These are phyloP conservation scores for Saccharomycopsis synnaedendra DNA, from an alignment of 805 yeast genomes.

Conservation along the genomic window DNA sequence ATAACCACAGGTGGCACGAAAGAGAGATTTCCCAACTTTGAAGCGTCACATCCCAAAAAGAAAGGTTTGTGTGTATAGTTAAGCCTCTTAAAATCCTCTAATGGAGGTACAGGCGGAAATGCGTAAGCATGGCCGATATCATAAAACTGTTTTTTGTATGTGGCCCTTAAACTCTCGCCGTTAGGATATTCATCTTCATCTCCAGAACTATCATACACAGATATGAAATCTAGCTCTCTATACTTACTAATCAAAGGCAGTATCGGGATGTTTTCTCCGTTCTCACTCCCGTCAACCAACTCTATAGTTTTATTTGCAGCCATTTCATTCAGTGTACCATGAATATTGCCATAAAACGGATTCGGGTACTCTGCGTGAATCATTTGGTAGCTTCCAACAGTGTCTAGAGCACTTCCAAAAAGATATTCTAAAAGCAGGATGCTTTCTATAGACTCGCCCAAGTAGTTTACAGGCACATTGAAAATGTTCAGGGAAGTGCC, in stretches of 20 bases:
- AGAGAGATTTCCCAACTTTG: constrained; percentile 31
- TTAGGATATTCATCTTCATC: constrained; percentile 36
- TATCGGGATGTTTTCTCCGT: constrained; percentile 43
- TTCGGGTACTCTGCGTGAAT: constrained; percentile 57
- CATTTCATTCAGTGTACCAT: constrained; percentile 27
- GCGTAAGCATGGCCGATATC: constrained; percentile 43
- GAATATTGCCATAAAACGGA: constrained; percentile 44
- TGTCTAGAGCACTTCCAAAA: constrained; percentile 38
- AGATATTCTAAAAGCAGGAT: constrained; percentile 32
- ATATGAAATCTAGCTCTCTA: constrained; percentile 42
- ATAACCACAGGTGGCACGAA: constrained; percentile 66
- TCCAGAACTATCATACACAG: constrained; percentile 40
- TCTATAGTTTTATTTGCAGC: constrained; percentile 15
- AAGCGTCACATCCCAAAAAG: constrained; percentile 74
- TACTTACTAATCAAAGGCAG: constrained; percentile 42
- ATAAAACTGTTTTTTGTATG: constrained; percentile 32
- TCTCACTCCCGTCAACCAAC: constrained; percentile 56
- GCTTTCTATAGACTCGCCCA: constrained; percentile 44
- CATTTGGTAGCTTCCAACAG: constrained; percentile 69
- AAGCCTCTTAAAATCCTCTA: constrained; percentile 43
- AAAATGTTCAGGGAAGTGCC: constrained; percentile 80
- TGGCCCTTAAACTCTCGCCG: constrained; percentile 30
- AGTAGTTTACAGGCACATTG: constrained; percentile 49
- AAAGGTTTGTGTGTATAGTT: constrained; percentile 62
- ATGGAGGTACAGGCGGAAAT: constrained; percentile 68